These are phyloP conservation scores for Telfairia occidentalis DNA, from an alignment of 331 rosid species.

Conservation along the genomic window DNA sequence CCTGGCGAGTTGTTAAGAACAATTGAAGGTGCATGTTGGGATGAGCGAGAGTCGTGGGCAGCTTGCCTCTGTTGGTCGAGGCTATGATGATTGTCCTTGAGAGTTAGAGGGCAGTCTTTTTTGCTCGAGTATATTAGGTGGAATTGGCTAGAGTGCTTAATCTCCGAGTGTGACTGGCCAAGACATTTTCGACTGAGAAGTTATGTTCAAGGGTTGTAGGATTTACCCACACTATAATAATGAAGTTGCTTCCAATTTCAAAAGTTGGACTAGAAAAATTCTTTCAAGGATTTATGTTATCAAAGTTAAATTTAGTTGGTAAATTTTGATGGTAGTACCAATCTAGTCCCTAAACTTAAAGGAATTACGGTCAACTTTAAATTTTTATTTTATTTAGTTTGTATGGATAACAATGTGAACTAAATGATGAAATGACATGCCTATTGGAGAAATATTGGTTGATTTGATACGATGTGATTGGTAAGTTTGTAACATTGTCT, in stretches of 20 bases:
- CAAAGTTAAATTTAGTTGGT: not conserved
- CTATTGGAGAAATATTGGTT: not conserved
- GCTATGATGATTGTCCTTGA: not conserved
- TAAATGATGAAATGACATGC: not conserved
- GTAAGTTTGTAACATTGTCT: not conserved
- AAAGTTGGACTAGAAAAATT: not conserved
- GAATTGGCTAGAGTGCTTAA: not conserved
- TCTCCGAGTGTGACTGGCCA: not conserved
- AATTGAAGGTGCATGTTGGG: not conserved
- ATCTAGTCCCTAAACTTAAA: too few species aligned
- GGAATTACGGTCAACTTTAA: not conserved
- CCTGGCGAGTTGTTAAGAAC: not conserved
- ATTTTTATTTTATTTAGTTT: not conserved
- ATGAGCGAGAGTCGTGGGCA: not conserved
- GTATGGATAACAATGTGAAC: not conserved
- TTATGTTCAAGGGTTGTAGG: not conserved
- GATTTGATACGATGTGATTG: not conserved
- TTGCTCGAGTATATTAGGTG: not conserved
- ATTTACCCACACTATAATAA: not conserved
- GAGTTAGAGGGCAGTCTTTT: not conserved
- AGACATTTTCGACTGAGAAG: not conserved
- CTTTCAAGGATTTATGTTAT: not conserved
- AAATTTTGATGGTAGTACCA: too few species aligned
- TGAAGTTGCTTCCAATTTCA: not conserved
- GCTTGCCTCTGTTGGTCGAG: not conserved